These are phyloP conservation scores for Paramecium biaurelia DNA, from an alignment of 73 alveolate species.

Conservation along the genomic window DNA sequence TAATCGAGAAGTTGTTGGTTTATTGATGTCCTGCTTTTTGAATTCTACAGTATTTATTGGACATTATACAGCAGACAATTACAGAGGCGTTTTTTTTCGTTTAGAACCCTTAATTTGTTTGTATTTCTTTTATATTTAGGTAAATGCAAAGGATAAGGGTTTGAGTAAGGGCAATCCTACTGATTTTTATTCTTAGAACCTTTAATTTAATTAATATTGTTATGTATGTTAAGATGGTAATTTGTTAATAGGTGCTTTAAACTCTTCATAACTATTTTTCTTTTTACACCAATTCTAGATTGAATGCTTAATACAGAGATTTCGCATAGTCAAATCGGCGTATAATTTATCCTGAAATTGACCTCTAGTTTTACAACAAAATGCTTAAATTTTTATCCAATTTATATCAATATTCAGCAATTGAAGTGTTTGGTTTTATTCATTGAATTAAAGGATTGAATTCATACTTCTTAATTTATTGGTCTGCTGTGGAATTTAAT, in stretches of 20 bases:
- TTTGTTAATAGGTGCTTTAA: background rate
- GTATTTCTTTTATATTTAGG: background rate
- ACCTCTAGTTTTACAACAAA: background rate
- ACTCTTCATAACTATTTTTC: background rate
- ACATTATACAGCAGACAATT: background rate
- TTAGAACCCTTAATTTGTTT: background rate
- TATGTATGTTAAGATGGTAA: background rate
- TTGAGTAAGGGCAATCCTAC: background rate
- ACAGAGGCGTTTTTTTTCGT: background rate
- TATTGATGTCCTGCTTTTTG: background rate
- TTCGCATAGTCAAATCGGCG: background rate
- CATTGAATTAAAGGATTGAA: background rate
- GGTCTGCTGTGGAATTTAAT: background rate
- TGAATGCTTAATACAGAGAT: background rate
- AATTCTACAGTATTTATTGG: background rate
- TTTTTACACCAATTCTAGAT: background rate
- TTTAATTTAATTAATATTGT: background rate
- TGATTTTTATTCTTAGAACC: background rate
- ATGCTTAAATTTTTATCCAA: background rate
- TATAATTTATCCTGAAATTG: background rate
- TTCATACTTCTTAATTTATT: background rate
- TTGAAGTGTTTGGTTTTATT: background rate
- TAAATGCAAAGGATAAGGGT: background rate
- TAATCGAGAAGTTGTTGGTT: background rate
- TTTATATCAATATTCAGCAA: background rate